Conservation (phyloP, 1,284 basidiomycete species). For the Ustilago lituana region DNA sequence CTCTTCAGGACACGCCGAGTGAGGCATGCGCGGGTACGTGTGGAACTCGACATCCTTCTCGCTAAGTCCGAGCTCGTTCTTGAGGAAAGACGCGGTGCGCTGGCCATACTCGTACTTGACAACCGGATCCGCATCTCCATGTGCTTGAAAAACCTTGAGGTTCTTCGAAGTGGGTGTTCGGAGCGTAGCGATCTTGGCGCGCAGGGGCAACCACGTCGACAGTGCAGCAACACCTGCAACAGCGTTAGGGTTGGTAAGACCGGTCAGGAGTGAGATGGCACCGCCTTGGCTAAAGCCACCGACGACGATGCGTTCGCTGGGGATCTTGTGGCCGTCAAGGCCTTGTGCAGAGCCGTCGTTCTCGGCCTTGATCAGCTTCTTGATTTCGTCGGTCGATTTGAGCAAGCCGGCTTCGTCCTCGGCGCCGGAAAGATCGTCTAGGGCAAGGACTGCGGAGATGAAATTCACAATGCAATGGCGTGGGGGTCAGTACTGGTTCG, state of each 20-base stretch:
- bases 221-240: slow-evolving; percentile 62
- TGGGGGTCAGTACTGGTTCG: neutral
- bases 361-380: slow-evolving; percentile 60
- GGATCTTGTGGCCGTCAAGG: slow-evolving; percentile 53
- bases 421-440: slow-evolving; percentile 56
- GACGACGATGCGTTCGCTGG: slow-evolving; percentile 60
- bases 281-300: slow-evolving; percentile 63
- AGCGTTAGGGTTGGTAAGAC: slow-evolving; percentile 46
- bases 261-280: slow-evolving; percentile 59
- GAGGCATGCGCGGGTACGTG: slow-evolving; percentile 61
- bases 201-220: slow-evolving; percentile 65
- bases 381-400: slow-evolving; percentile 54
- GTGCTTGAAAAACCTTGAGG: slow-evolving; percentile 62
- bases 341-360: slow-evolving; percentile 53
- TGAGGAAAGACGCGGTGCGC: slow-evolving; percentile 48
- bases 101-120: slow-evolving; percentile 59
- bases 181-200: slow-evolving; percentile 51
- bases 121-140: slow-evolving; percentile 62
- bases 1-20: slow-evolving; percentile 64
- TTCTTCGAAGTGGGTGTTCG: slow-evolving; percentile 34
- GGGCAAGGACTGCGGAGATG: slow-evolving; percentile 22
- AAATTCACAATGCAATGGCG: neutral
- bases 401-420: slow-evolving; percentile 65
- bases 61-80: slow-evolving; percentile 47
- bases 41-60: slow-evolving; percentile 50